These are phyloP conservation scores for Aurinia saxatilis DNA, from an alignment of 345 rosid genomes.

Conservation along the genomic window DNA sequence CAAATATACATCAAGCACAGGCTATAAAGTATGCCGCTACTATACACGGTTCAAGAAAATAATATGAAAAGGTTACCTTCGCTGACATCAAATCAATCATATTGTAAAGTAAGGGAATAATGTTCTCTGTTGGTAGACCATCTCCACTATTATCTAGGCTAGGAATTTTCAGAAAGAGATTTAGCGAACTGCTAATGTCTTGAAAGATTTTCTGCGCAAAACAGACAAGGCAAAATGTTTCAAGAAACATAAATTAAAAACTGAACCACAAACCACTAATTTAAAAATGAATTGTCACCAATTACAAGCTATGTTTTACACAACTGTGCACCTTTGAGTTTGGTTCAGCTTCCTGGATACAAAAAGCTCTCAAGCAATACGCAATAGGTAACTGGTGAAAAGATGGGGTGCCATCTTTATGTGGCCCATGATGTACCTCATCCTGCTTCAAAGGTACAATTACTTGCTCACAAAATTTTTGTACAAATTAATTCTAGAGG, in stretches of 20 bases:
- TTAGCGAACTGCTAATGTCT: slow-evolving; percentile 53
- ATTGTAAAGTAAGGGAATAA: slow-evolving; percentile 49
- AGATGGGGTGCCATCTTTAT: slow-evolving; percentile 19
- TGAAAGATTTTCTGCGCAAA: slow-evolving; percentile 47
- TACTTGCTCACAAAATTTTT: slow-evolving; percentile 10
- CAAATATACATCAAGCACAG: not conserved
- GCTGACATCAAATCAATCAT: slow-evolving; percentile 60
- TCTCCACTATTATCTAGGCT: slow-evolving; percentile 27
- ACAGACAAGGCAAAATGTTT: slow-evolving; percentile 16
- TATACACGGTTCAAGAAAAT: slow-evolving; percentile 10
- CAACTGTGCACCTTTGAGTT: slow-evolving; percentile 67
- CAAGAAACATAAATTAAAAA: not conserved
- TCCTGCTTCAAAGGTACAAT: slow-evolving; percentile 31
- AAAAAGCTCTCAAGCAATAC: slow-evolving; percentile 65
- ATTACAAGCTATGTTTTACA: slow-evolving; percentile 27
- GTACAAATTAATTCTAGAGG: not conserved
- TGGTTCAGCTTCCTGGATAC: slow-evolving; percentile 68
- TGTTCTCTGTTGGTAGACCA: slow-evolving; percentile 30
- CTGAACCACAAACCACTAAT: slow-evolving; percentile 14
- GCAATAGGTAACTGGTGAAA: slow-evolving; percentile 57
- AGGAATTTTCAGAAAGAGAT: slow-evolving; percentile 49
- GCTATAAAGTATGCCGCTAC: not conserved
- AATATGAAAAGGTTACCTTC: slow-evolving; percentile 45
- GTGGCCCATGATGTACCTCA: slow-evolving; percentile 15
- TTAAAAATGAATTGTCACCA: slow-evolving; percentile 1